A percentile compares a stretch with the other conserved stretches of the same genome.
Conservation (phyloP, 306 rosid genomes). For the Sindora glabra region DNA sequence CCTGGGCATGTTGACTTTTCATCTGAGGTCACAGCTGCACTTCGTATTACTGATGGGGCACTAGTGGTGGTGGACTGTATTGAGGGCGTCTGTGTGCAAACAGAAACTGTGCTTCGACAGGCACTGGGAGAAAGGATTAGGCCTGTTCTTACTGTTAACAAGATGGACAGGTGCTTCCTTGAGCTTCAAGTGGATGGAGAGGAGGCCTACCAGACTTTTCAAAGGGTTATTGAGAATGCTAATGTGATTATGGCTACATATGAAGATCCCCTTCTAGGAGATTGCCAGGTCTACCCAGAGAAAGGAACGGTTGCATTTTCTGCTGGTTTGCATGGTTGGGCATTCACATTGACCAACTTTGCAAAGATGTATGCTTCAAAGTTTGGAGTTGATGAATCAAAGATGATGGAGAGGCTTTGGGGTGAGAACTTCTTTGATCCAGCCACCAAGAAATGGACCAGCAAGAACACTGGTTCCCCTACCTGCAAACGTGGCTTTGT, state of each 20-base stretch:
- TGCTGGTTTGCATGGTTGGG: conserved; percentile 99
- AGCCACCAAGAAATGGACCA: conserved; percentile 60
- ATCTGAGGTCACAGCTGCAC: conserved; percentile 95
- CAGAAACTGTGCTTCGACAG: conserved; percentile 84
- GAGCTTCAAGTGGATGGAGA: conserved; percentile 97
- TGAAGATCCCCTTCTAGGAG: conserved; percentile 80
- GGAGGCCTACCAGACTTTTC: conserved; percentile 79
- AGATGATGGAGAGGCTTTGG: conserved; percentile 52
- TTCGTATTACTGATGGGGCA: conserved; percentile 91
- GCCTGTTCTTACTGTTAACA: conserved; percentile 86
- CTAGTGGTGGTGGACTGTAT: conserved; percentile 89
- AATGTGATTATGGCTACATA: conserved; percentile 96
- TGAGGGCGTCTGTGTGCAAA: conserved; percentile 95
- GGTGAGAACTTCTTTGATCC: conserved; percentile 59
- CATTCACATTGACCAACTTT: conserved; percentile 78
- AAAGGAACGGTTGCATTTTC: conserved; percentile 95
- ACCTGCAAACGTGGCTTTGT: conserved; percentile 66
- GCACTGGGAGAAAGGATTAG: conserved; percentile 89
- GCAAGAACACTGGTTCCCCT: conserved; percentile 37
- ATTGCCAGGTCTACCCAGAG: conserved; percentile 78
- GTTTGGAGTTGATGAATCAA: conserved; percentile 74
- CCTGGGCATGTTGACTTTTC: conserved; percentile 93
- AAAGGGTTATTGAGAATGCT: conserved; percentile 86
- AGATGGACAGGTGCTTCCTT: conserved; percentile 96
- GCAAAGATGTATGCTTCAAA: conserved; percentile 94